Base-by-base conservation (phyloP, 108 stramenopile genomes). In the Conticribra weissflogii region DNA sequence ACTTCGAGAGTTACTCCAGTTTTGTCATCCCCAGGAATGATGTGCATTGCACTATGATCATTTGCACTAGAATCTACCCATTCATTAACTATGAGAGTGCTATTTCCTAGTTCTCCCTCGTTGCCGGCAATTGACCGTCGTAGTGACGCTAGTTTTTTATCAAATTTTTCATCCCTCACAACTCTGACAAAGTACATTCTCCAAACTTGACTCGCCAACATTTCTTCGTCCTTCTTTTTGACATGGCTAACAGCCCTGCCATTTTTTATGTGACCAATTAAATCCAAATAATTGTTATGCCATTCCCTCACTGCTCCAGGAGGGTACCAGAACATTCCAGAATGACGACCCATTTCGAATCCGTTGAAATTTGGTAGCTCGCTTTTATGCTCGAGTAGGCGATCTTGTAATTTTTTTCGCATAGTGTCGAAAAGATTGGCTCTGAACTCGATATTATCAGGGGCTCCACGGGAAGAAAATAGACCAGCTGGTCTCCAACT, bases 151-250 rank as follows among this genome's bases (percentile, higher is more conserved):
- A 91, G 52, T 30, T 85, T 85, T 33, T 74, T 79, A 82, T 89
- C 91, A 33, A 90, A 87, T 24, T 86, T 81, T 67, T 84, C 81
- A 50, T 91, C 86, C n/a, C 90, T 50, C 50, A 56, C 66, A 23
- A 69, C 71, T 48, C 78, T 21, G 12, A 79, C 66, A 41, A 63
- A 55, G 44, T 79, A 79, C 71, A 79, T 79, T 7, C 78, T 56
- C 78, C 78, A 79, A 23, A 63, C 64, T 45, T 79, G 78, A 55
- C 60, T 79, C 16, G 50, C 52, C 28, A 62, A 67, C 34, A 72
- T 72, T 22, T 79, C 56, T 30, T 79, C 70, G 53, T 65, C 63
- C 2, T 25, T 63, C 12, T 49, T 24, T 15, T 28, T 47, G 9
- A 47, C 33, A 9, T 3, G 15, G 23, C 30, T 47, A 3, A 44